A percentile compares a stretch with the other conserved stretches of the same genome.
Conservation (phyloP, 2,329 filamentous ascomycete species). For the Calonectria ilicicola region DNA sequence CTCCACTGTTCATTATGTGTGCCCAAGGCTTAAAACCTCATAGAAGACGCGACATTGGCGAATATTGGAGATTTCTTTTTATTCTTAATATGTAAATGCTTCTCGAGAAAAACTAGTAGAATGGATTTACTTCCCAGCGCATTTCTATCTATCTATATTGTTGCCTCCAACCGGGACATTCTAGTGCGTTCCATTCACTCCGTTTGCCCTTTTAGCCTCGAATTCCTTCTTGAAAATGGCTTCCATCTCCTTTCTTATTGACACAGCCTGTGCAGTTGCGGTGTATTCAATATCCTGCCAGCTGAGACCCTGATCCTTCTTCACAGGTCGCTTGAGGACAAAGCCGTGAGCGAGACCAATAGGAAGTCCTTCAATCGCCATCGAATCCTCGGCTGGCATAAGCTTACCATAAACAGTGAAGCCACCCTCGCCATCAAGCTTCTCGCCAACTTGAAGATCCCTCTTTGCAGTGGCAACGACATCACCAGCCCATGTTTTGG, state of each 20-base stretch:
- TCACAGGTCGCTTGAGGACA: conserved; percentile 53
- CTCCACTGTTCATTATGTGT: not conserved
- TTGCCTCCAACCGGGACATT: too few species aligned
- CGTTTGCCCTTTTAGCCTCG: conserved; percentile 24
- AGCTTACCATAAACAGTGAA: conserved; percentile 59
- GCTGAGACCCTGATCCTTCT: conserved; percentile 55
- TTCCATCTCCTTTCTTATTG: conserved; percentile 58
- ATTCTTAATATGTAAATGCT: too few species aligned
- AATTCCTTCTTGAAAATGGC: conserved; percentile 48
- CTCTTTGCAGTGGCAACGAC: conserved; percentile 60
- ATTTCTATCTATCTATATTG: too few species aligned
- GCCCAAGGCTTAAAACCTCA: too few species aligned
- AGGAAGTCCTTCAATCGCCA: conserved; percentile 55
- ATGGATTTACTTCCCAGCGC: too few species aligned
- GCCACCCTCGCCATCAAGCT: conserved; percentile 58
- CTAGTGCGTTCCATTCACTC: conserved; percentile 9
- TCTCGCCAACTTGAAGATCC: conserved; percentile 57
- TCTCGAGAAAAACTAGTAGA: too few species aligned
- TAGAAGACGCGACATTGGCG: too few species aligned
- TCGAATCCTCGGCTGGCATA: conserved; percentile 53
- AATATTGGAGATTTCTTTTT: too few species aligned
- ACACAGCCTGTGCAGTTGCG: conserved; percentile 51
- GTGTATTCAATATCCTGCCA: conserved; percentile 59
- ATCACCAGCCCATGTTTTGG: conserved; percentile 56
- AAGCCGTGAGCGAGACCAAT: conserved; percentile 58